Evolutionary conservation across 768 basidiomycete genomes (phyloP).

Genomic region (Amanita jacksonii): DNA sequence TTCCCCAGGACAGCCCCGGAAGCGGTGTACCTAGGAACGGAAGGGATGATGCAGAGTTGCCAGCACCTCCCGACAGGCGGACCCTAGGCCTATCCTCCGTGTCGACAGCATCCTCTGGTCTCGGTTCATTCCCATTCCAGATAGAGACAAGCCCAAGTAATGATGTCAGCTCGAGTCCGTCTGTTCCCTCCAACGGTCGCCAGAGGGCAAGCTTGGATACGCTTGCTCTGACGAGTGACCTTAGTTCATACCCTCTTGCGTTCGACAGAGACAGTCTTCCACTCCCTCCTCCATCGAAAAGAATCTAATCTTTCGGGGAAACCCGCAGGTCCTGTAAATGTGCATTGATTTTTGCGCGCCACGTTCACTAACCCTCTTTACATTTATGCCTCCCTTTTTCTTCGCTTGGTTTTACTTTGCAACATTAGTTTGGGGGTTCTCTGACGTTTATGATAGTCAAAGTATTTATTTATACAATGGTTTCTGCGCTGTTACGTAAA

Average conservation of each 20-base stretch:
- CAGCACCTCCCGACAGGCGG: constrained; percentile 49
- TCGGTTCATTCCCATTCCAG: constrained; percentile 82
- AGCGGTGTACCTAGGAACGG: constrained; percentile 9
- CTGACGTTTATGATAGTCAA: no score
- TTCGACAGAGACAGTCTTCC: constrained; percentile 47
- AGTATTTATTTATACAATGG: no score
- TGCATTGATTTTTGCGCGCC: constrained; percentile 8
- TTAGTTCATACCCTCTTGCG: constrained; percentile 75
- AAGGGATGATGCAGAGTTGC: constrained; percentile 22
- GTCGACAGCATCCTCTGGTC: constrained; percentile 70
- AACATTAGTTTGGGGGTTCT: no score
- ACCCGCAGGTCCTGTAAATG: constrained; percentile 1
- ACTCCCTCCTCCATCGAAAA: constrained; percentile 14
- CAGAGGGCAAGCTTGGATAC: constrained; percentile 82
- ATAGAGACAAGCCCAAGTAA: constrained; percentile 51
- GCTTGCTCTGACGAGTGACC: constrained; percentile 70
- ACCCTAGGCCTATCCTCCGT: constrained; percentile 67
- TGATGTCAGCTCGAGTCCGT: constrained; percentile 21
- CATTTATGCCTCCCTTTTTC: background rate
- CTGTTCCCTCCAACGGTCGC: constrained; percentile 32
- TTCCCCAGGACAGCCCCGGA: constrained; percentile 21
- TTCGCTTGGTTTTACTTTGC: constrained; percentile 4
- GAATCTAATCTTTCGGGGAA: background rate
- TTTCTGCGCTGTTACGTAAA: no score
- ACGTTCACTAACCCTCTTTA: background rate